A percentile compares a stretch with the other conserved stretches of the same genome.
Evolutionary conservation across 768 basidiomycete species (phyloP).

Genomic region (Mycena vulgaris): DNA sequence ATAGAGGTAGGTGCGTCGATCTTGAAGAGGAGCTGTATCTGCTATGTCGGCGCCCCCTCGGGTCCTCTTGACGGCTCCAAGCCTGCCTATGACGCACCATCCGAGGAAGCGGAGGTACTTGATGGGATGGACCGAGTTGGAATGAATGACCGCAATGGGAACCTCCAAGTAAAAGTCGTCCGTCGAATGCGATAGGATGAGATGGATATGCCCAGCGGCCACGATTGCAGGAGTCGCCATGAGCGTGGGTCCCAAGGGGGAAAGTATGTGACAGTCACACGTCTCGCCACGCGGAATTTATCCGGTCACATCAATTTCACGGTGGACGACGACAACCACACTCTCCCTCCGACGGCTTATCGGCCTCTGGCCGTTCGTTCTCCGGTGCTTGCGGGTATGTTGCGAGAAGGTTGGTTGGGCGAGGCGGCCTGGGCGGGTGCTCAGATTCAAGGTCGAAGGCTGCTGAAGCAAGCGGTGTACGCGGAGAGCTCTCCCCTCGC

Average conservation of each 20-base stretch:
- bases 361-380: no score
- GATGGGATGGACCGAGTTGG: constrained; percentile 24
- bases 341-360: constrained; percentile 7
- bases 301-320: neutral
- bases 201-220: constrained; percentile 25
- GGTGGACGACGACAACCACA: neutral
- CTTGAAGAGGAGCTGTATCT: constrained; percentile 15
- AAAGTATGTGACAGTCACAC: neutral
- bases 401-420: no score
- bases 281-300: no score
- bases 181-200: constrained; percentile 27
- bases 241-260: constrained; percentile 4
- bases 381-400: no score
- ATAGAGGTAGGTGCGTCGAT: constrained; percentile 15
- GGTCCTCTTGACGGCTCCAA: constrained; percentile 19
- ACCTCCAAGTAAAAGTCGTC: constrained; percentile 26
- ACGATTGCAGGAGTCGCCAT: constrained; percentile 20
- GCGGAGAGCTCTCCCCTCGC: no score
- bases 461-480: no score
- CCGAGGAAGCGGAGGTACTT: constrained; percentile 28
- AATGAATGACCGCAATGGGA: constrained; percentile 17
- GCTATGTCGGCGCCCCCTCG: neutral
- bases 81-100: constrained; percentile 31
- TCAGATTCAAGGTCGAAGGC: no score
- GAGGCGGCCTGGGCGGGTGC: no score